phyloP scores from a whole-genome alignment of 768 basidiomycete species.

The Tulasnella sp. region DNA sequence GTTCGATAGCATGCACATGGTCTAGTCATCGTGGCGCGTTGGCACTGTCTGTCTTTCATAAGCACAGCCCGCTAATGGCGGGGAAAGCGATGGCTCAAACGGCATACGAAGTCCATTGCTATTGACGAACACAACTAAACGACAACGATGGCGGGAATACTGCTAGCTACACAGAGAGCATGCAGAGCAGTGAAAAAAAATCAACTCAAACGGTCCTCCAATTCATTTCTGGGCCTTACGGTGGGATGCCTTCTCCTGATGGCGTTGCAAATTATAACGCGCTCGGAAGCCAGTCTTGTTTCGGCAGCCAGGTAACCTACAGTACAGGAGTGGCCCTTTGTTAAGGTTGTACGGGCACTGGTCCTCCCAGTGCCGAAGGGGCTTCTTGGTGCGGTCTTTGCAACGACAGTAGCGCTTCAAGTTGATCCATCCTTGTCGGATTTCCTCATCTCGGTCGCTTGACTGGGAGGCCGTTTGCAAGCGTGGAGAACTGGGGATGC shows the following conservation, averaged over 20 bases:
- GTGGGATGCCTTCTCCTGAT: neutral
- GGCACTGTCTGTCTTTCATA: neutral
- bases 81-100: constrained; percentile 5
- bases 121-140: neutral
- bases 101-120: neutral
- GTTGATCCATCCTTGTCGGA: neutral
- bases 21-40: neutral
- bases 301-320: neutral
- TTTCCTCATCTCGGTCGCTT: neutral
- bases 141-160: neutral
- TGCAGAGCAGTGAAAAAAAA: neutral
- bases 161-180: neutral
- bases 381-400: neutral
- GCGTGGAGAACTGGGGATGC: neutral
- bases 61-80: neutral
- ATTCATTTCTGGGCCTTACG: neutral
- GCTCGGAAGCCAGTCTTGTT: neutral
- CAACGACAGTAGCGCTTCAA: neutral
- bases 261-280: neutral
- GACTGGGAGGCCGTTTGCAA: neutral
- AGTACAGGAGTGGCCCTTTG: neutral
- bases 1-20: neutral
- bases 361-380: constrained; percentile 4
- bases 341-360: neutral
- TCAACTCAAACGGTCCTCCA: neutral